These are phyloP conservation scores for Cymbopogon citratus DNA, from an alignment of 176 grass and related monocot species.

Conservation along the genomic window DNA sequence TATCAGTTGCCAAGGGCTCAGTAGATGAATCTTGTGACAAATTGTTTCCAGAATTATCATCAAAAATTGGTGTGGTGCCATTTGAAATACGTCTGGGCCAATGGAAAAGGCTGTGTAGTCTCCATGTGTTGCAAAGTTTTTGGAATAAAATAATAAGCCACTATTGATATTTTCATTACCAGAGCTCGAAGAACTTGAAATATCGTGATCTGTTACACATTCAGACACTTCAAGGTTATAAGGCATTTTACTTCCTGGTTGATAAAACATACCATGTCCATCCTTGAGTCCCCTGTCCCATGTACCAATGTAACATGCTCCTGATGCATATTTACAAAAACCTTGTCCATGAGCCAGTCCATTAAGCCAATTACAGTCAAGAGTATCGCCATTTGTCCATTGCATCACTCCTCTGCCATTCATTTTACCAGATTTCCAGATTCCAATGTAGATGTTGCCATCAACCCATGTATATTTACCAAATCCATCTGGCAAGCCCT, in stretches of 20 bases:
- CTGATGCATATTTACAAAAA: conserved; percentile 66
- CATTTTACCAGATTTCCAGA: conserved; percentile 90
- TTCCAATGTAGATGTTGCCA: conserved; percentile 72
- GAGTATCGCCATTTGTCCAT: conserved; percentile 76
- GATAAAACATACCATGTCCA: conserved; percentile 80
- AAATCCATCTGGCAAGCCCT: conserved; percentile 80
- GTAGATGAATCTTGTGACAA: conserved; percentile 44
- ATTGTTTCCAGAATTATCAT: conserved; percentile 50
- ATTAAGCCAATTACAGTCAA: conserved; percentile 77
- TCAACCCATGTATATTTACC: conserved; percentile 77
- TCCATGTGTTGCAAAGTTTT: conserved; percentile 41
- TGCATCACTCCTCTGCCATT: conserved; percentile 77
- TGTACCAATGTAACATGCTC: conserved; percentile 73
- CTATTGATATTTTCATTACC: conserved; percentile 35
- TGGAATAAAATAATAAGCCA: conserved; percentile 36
- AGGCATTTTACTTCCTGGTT: conserved; percentile 69
- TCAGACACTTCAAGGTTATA: conserved; percentile 60
- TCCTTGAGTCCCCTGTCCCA: conserved; percentile 96
- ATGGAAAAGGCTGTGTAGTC: conserved; percentile 41
- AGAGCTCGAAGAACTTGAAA: conserved; percentile 36
- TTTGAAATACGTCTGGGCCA: conserved; percentile 63
- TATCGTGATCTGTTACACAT: conserved; percentile 36
- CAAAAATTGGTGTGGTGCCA: conserved; percentile 46
- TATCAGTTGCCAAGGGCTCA: conserved; percentile 37
- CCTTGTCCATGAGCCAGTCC: conserved; percentile 79